These are phyloP conservation scores for Podila verticillata DNA, from an alignment of 192 early-diverging fungal genomes.

Conservation along the genomic window DNA sequence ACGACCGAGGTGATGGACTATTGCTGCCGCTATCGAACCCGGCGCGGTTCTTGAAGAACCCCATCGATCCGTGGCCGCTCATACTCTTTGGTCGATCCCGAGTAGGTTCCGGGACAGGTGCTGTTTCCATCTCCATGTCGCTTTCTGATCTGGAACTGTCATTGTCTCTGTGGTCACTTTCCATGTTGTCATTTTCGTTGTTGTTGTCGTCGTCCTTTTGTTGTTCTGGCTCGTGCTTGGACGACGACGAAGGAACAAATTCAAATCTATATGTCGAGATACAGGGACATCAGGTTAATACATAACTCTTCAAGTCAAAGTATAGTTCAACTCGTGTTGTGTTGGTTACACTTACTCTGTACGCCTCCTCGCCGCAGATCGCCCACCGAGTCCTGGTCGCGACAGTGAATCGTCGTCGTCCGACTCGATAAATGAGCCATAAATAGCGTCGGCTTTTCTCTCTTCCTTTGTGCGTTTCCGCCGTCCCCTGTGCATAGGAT, in stretches of 20 bases:
- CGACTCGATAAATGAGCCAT: slow-evolving; percentile 63
- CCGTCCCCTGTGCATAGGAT: slow-evolving; percentile 37
- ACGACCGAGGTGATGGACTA: slow-evolving; percentile 22
- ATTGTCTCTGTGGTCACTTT: neutral
- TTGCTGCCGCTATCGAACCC: slow-evolving; percentile 8
- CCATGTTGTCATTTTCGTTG: neutral
- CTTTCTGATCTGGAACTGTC: slow-evolving; percentile 1
- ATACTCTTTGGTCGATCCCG: slow-evolving; percentile 11
- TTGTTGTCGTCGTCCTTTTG: neutral
- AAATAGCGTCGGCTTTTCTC: no score
- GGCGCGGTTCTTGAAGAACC: slow-evolving; percentile 39
- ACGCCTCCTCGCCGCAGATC: slow-evolving; percentile 19
- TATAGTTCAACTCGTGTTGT: neutral
- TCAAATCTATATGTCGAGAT: neutral
- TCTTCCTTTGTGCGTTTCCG: slow-evolving; percentile 68
- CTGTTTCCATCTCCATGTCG: slow-evolving; percentile 24
- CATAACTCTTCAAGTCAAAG: neutral
- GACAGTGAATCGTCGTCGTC: slow-evolving; percentile 22
- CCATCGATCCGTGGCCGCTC: slow-evolving; percentile 10
- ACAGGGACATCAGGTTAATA: neutral
- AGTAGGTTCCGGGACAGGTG: slow-evolving; percentile 2
- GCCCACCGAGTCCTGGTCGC: neutral
- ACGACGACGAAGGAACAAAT: neutral
- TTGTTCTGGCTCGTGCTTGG: neutral
- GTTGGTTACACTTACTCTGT: neutral